Evolutionary conservation across 768 basidiomycete species (phyloP).

Genomic region (Termitomyces sp.): DNA sequence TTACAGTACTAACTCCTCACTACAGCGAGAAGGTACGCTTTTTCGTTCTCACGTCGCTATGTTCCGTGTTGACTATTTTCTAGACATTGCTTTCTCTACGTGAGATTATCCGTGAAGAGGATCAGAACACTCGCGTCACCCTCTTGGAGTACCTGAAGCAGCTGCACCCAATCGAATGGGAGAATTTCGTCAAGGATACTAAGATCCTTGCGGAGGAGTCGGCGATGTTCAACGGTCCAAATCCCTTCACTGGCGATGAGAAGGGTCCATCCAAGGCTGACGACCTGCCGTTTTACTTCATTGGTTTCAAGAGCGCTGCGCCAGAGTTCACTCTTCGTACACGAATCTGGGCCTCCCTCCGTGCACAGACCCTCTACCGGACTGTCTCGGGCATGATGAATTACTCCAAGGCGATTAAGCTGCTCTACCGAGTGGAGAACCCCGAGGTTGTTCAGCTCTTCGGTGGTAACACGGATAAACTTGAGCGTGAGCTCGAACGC

Average conservation of each 20-base stretch:
- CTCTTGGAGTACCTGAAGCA: constrained; percentile 98
- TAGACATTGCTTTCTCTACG: constrained; percentile 92
- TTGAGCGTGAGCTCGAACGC: constrained; percentile 94
- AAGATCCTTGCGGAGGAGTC: constrained; percentile 98
- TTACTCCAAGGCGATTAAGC: constrained; percentile 98
- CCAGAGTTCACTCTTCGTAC: constrained; percentile 98
- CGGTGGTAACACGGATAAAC: constrained; percentile 95
- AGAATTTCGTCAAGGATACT: constrained; percentile 99
- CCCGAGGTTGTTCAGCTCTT: constrained; percentile 98
- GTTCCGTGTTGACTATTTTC: not conserved
- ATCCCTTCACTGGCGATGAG: constrained; percentile 69
- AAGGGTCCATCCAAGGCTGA: constrained; percentile 82
- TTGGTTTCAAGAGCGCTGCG: constrained; percentile 98
- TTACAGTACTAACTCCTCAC: constrained; percentile 97
- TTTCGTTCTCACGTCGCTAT: not conserved
- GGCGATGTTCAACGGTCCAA: constrained; percentile 74
- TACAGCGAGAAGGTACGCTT: constrained; percentile 89
- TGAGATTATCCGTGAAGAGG: constrained; percentile 98
- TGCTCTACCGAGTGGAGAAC: constrained; percentile 99
- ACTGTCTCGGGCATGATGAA: constrained; percentile 99
- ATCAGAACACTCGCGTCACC: constrained; percentile 95
- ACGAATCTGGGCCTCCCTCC: constrained; percentile 98
- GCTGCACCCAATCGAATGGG: constrained; percentile 97
- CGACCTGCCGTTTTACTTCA: constrained; percentile 96
- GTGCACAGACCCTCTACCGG: constrained; percentile 97